phyloP scores from a whole-genome alignment of 345 rosid species.

The Draba incana region DNA sequence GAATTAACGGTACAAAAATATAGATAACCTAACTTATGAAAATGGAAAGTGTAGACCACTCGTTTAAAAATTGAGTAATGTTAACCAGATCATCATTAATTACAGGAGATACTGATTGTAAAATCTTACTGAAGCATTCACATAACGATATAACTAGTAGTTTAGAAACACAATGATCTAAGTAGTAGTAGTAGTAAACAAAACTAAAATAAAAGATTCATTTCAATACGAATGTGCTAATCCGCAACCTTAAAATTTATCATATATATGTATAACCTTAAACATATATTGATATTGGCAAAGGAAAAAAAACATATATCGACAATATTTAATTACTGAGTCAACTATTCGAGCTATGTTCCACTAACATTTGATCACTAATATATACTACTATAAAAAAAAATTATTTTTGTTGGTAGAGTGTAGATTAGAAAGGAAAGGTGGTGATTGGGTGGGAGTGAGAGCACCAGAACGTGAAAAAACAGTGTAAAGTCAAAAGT shows the following conservation, averaged over 20 bases:
- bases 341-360: conserved; percentile 29
- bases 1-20: too few relatives aligned
- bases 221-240: neutral
- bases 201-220: too few relatives aligned
- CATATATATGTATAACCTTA: neutral
- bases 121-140: too few relatives aligned
- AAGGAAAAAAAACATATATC: neutral
- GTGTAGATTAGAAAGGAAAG: conserved; percentile 18
- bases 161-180: too few relatives aligned
- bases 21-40: too few relatives aligned
- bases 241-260: neutral
- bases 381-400: neutral
- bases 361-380: conserved; percentile 28
- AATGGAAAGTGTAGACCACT: too few relatives aligned
- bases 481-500: conserved; percentile 34
- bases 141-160: too few relatives aligned
- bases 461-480: conserved; percentile 33
- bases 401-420: neutral
- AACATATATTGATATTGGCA: neutral
- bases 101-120: too few relatives aligned
- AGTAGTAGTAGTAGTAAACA: too few relatives aligned
- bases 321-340: neutral
- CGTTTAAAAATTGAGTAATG: too few relatives aligned
- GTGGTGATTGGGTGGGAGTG: conserved; percentile 37
- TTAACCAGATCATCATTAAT: too few relatives aligned